These are phyloP conservation scores for Pseudoneurospora amorphoporcata DNA, from an alignment of 495 filamentous ascomycete genomes.

Conservation along the genomic window DNA sequence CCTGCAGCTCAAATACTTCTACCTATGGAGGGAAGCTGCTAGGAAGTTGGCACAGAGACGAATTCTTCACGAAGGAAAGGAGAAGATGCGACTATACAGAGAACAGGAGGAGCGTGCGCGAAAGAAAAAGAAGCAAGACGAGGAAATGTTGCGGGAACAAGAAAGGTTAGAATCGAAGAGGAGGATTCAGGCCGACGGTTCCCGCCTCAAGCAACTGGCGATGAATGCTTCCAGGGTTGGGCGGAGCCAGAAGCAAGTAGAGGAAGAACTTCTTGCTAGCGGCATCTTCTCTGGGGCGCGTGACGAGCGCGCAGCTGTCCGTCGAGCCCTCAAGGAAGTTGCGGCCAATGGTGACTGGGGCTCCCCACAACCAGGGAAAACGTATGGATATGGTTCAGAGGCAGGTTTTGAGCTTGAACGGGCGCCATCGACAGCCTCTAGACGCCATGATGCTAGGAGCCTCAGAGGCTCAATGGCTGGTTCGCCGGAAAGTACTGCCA, in stretches of 20 bases:
- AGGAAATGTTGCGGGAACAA: slow-evolving; percentile 17
- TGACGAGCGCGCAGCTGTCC: slow-evolving; percentile 25
- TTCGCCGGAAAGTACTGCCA: slow-evolving; percentile 9
- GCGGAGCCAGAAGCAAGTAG: slow-evolving; percentile 10
- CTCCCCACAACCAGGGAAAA: not conserved
- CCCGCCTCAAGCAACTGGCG: slow-evolving; percentile 4
- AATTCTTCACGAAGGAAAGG: slow-evolving; percentile 26
- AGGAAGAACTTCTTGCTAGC: slow-evolving; percentile 34
- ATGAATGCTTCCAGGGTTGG: slow-evolving; percentile 2
- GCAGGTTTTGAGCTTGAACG: slow-evolving; percentile 16
- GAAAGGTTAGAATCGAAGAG: slow-evolving; percentile 16
- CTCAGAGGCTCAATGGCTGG: not conserved
- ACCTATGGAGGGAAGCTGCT: slow-evolving; percentile 35
- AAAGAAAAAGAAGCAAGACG: slow-evolving; percentile 24
- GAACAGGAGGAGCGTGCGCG: slow-evolving; percentile 14
- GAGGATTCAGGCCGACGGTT: slow-evolving; percentile 11
- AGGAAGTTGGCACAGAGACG: slow-evolving; percentile 17
- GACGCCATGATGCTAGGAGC: not conserved
- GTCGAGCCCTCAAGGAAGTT: slow-evolving; percentile 14
- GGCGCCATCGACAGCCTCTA: not conserved
- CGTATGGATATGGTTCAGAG: slow-evolving; percentile 11
- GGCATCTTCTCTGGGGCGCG: slow-evolving; percentile 30
- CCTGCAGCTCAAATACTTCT: slow-evolving; percentile 37
- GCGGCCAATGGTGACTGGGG: not conserved
- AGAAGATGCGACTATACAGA: slow-evolving; percentile 19